Evolutionary conservation across 2,329 filamentous ascomycete species (phyloP).

Genomic region (Nigrograna mackinnonii): DNA sequence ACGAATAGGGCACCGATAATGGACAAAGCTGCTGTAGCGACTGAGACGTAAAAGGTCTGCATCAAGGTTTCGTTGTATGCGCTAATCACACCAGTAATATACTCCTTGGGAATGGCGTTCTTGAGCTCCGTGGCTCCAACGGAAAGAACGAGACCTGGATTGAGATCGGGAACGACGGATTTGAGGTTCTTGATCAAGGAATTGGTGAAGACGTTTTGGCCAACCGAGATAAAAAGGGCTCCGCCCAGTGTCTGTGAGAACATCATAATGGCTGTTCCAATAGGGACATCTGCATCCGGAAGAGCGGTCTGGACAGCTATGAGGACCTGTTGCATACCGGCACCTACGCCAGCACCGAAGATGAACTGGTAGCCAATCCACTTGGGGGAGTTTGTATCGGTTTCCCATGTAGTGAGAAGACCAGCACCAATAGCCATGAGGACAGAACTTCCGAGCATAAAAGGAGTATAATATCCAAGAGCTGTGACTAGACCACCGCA

Average conservation of each 20-base stretch:
- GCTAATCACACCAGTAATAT: slow-evolving; percentile 56
- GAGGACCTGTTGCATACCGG: slow-evolving; percentile 53
- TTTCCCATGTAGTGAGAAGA: slow-evolving; percentile 48
- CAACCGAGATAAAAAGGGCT: slow-evolving; percentile 53
- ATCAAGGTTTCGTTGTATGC: slow-evolving; percentile 68
- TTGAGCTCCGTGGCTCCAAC: slow-evolving; percentile 64
- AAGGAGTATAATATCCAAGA: slow-evolving; percentile 55
- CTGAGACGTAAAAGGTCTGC: slow-evolving; percentile 62
- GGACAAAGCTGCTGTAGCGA: slow-evolving; percentile 57
- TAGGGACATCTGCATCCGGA: slow-evolving; percentile 47
- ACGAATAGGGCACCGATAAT: slow-evolving; percentile 60
- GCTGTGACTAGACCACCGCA: slow-evolving; percentile 43
- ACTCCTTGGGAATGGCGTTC: slow-evolving; percentile 53
- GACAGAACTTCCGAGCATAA: slow-evolving; percentile 47
- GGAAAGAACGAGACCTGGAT: slow-evolving; percentile 46
- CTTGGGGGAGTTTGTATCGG: slow-evolving; percentile 38
- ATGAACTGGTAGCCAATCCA: slow-evolving; percentile 47
- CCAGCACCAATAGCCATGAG: slow-evolving; percentile 52
- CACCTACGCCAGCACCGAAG: slow-evolving; percentile 48
- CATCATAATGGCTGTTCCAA: slow-evolving; percentile 53
- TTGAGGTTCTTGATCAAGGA: slow-evolving; percentile 48
- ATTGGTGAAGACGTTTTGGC: slow-evolving; percentile 56
- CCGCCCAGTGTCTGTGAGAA: slow-evolving; percentile 53
- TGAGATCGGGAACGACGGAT: slow-evolving; percentile 42
- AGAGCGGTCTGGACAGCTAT: slow-evolving; percentile 52